Evolutionary conservation across 2,329 filamentous ascomycete genomes (phyloP), one percentile per base, ranked within the genome.

Genomic region (Calonectria hongkongensis): DNA sequence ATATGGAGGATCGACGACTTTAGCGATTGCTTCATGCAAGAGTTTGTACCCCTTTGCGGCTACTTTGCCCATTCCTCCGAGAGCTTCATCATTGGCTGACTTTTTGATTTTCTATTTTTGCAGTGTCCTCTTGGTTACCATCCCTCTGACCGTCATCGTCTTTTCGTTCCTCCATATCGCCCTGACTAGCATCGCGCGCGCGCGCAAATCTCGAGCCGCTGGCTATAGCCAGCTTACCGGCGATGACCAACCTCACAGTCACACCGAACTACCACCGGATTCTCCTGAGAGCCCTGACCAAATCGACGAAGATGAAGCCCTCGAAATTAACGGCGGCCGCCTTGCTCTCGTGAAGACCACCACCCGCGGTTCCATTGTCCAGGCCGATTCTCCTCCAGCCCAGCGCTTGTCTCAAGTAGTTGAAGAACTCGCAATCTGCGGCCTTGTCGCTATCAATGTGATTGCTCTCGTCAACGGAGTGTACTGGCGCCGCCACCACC

Each of bases 361-460:
- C 3, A 92, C 90, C n/a, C 88, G 86, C 76, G 91, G 89, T 56
- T 93, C 91, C 28, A 86, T 92, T 63, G 90, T 96, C 60, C 92
- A 94, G 73, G 88, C 96, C 71, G 93, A 97, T 83, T 93, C 90
- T 54, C 97, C 97, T 2, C 88, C 90, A 10, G 95, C 91, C 51
- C 93, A 98, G 84, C 85, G 93, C 48, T 84, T 93, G 10, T 88
- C 95, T 15, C 90, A 96, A 6, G 79, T 93, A 1, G 78, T 96
- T 10, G 97, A 99, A 85, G 91, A 94, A 79, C 82, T 95, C 12
- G 93, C 94, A 33, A 89, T 98, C 41, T 83, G 92, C 66, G 94
- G 90, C 15, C 88, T 97, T 76, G 84, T 98, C 69, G 91, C 86
- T 2, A 85, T 96, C 72, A 95, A 95, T 78, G 84, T 92, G 21